These are phyloP conservation scores for Aschersonia sp. DNA, from an alignment of 2,329 filamentous ascomycete species.

Conservation along the genomic window DNA sequence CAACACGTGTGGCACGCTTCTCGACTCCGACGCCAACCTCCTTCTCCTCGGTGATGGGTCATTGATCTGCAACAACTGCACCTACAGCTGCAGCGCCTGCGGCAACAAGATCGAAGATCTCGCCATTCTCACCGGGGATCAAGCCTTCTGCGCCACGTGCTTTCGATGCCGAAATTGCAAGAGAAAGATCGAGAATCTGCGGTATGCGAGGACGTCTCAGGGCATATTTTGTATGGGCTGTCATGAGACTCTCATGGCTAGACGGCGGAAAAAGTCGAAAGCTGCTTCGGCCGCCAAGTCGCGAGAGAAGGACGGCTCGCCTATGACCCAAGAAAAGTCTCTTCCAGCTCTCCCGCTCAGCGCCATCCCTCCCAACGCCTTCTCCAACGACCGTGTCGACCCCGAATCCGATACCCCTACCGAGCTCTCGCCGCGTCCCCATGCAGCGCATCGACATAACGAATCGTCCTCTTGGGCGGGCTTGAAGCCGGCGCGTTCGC, in stretches of 20 bases:
- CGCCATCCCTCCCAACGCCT: conserved; percentile 47
- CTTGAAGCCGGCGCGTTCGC: conserved; percentile 37
- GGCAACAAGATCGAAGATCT: conserved; percentile 96
- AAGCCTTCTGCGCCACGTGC: conserved; percentile 94
- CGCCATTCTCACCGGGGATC: conserved; percentile 91
- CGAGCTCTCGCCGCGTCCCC: conserved; percentile 53
- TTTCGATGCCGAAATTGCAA: conserved; percentile 98
- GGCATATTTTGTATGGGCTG: conserved; percentile 99
- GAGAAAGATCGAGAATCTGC: conserved; percentile 93
- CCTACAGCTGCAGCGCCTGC: conserved; percentile 95
- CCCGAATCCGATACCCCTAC: conserved; percentile 52
- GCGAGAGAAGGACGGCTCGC: conserved; percentile 47
- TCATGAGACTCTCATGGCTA: conserved; percentile 91
- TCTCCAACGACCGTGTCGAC: conserved; percentile 44
- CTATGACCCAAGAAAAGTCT: conserved; percentile 76
- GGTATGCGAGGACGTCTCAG: conserved; percentile 93
- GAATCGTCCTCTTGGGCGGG: conserved; percentile 42
- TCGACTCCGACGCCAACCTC: conserved; percentile 96
- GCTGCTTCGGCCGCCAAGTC: conserved; percentile 43
- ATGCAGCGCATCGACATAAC: conserved; percentile 32
- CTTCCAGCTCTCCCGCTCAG: conserved; percentile 79
- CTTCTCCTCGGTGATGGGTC: conserved; percentile 94
- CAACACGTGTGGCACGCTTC: conserved; percentile 85
- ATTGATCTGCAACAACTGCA: conserved; percentile 98
- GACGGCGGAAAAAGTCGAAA: conserved; percentile 76